Evolutionary conservation across 805 yeast genomes (phyloP), one percentile per base, ranked within the genome.

Genomic region (Candida ovalis): DNA sequence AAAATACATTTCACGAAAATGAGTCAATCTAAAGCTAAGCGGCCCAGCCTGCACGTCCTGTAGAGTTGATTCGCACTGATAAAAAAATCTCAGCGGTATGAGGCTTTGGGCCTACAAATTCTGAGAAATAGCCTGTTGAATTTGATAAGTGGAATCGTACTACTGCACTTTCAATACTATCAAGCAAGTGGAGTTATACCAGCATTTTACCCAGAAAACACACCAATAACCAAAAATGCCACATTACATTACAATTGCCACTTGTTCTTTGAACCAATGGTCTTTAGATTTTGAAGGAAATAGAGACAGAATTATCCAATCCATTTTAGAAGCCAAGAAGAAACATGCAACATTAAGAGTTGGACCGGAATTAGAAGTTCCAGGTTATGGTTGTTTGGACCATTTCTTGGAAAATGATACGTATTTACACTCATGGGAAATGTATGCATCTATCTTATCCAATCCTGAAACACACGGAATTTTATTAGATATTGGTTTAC

Each of bases 261-360:
- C 98, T 1, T 92, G 98, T 69, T 89, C 91, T 59, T 75, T 94
- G 54, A 94, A 94, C 71, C 99, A 94, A 77, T 94, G 99, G 99
- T 97, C 99, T 0, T 74, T 94, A 46, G 99, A 94, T 66, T 94
- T 89, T 66, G 98, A 92, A 66, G 99, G 99, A 4, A 94, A 94
- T 68, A 76, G 97, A 46, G 96, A 91, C 62, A 75, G 99, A 48
- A 92, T 94, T 53, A 60, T 94, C 22, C 84, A 85, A 60, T 85
- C 96, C 47, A 92, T 94, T 59, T 64, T 62, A 21, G 73, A 78
- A 44, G 96, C 99, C 46, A 94, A 91, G 61, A 66, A 68, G 25
- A 75, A 70, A 51, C 88, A 88, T 15, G 95, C 99, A 0, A 71
- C 74, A 18, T 75, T 95, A 44, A 77, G 99, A 62, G 97, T 95